Conservation (phyloP, 164 flowering plant genomes). For the Protea cynaroides region DNA sequence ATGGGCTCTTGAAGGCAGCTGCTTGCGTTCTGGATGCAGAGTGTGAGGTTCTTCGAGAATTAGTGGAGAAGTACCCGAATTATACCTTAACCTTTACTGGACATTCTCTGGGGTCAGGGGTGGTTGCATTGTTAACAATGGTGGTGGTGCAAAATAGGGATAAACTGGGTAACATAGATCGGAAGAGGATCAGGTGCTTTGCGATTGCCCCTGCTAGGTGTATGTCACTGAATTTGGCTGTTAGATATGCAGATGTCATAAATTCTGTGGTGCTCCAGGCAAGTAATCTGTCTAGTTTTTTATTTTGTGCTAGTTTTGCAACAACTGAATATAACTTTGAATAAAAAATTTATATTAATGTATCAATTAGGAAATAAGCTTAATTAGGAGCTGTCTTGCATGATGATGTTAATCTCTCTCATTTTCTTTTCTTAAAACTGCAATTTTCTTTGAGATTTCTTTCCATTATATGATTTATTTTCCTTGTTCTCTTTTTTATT, state of each 20-base stretch:
- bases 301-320: too few species aligned
- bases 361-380: too few species aligned
- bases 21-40: slow-evolving; percentile 71
- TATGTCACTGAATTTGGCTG: slow-evolving; percentile 63
- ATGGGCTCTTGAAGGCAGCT: slow-evolving; percentile 92
- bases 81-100: slow-evolving; percentile 86
- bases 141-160: slow-evolving; percentile 46
- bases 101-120: slow-evolving; percentile 87
- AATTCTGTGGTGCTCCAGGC: slow-evolving; percentile 76
- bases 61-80: slow-evolving; percentile 52
- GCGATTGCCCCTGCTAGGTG: slow-evolving; percentile 70
- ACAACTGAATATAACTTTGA: too few species aligned
- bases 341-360: too few species aligned
- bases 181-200: slow-evolving; percentile 58
- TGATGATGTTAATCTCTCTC: too few species aligned
- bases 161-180: slow-evolving; percentile 48
- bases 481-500: too few species aligned
- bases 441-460: too few species aligned
- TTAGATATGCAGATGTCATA: slow-evolving; percentile 74
- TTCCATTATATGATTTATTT: too few species aligned
- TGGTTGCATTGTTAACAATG: slow-evolving; percentile 50
- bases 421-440: too few species aligned
- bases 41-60: slow-evolving; percentile 46
- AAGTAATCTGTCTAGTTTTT: slow-evolving; percentile 3
- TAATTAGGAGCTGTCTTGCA: too few species aligned